Base-by-base conservation (phyloP, 106 monocot species). In the Dactylorhiza incarnata region DNA sequence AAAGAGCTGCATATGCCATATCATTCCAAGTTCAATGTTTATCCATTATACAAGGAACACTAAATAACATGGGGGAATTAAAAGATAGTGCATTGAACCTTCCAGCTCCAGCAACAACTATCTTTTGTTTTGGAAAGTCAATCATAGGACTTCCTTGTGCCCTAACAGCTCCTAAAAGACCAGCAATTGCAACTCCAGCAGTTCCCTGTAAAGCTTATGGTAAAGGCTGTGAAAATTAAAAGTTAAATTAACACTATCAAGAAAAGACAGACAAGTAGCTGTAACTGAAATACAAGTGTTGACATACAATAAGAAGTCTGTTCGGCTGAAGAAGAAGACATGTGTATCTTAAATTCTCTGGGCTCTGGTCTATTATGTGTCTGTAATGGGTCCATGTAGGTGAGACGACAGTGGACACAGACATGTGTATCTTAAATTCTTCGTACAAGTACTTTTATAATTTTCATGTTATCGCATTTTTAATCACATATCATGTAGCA, bases 81-180 rank as follows among this genome's bases (percentile, higher is more conserved):
- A 62, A 26, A 26, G 26, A 24, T 53, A 81, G 26, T 5, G 45
- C 24, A 78, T 10, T 74, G 45, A 62, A 93, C 97, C 97, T 99
- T 85, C 97, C 97, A 83, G 97, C 97, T 85, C 97, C 97, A 78
- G 97, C 97, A 87, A 99, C 97, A 73, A 99, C 94, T 78, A 99
- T 99, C 77, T 88, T 99, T 81, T 91, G 97, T 61, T 91, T 99
- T 78, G 97, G 97, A 70, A 99, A 99, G 49, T 99, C 97, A 70
- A 91, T 87, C 94, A 94, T 94, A 19, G 91, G 87, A 75, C 80
- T 91, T 77, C 97, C 97, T 83, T 99, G 97, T 73, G 97, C 97
- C 76, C 97, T 84, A 75, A 99, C 94, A 73, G 97, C 97, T 68
- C 97, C 94, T 72, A 99, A 74, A 75, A 99, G 89, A 62, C 97